Base-by-base conservation (phyloP, 495 filamentous ascomycete species). In the Xylaria bambusicola region DNA sequence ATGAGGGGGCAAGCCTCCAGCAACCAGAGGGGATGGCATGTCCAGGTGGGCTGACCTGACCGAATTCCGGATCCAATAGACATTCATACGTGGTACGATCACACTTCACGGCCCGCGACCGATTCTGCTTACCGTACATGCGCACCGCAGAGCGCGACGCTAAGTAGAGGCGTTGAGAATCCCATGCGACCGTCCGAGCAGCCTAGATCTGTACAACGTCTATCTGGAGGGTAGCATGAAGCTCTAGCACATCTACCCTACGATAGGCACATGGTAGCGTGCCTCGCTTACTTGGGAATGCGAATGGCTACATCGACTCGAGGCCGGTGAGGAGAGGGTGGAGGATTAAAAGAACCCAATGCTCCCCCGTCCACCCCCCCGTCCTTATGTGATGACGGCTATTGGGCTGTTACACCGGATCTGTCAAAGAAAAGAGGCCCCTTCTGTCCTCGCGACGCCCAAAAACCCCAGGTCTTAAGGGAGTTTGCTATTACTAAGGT, bases 401-500 rank as follows among this genome's bases (percentile, higher is more conserved):
- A 54, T 47, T 45, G 27, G 29, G 29, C 17, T 47, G 12, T 17
- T 26, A 36, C 36, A 42, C 52, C 24, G 29, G 29, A 56, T 56
- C 42, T 26, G 40, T 24, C 41, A 17, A 35, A 27, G 12, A 47
- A 13, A 56, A 35, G n/a, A 55, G 8, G 17, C 27, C 21, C 27
- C 23, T 15, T 56, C 35, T 21, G 15, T 36, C 42, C 40, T n/a
- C n/a, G n/a, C n/a, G n/a, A n/a, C n/a, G n/a, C 53, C 41, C 40
- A n/a, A 36, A 54, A 17, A n/a, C 53, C 53, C 53, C 53, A 26
- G 53, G 27, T 56, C 53, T 56, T 56, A 56, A 56, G 26, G 24
- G 29, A 20, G 29, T 48, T 45, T 56, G 42, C 27, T 48, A 50
- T 45, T 46, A 38, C 55, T 21, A 12, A n/a, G n/a, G n/a, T n/a